These are phyloP conservation scores for Dalbergia cultrata DNA, from an alignment of 306 rosid genomes.

Conservation along the genomic window DNA sequence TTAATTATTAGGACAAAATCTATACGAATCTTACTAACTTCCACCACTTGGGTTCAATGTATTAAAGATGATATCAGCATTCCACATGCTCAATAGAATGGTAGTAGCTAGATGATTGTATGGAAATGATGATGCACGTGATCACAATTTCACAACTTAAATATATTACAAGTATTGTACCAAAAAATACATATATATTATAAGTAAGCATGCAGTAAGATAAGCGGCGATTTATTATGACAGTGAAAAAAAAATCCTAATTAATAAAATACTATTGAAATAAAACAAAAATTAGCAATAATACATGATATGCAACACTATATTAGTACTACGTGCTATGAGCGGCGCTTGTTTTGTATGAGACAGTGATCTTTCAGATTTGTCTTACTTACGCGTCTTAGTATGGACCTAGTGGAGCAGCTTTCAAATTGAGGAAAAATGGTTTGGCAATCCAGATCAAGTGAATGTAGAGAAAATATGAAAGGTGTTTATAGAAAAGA, in stretches of 20 bases:
- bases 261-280: neutral
- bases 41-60: constrained; percentile 52
- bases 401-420: neutral
- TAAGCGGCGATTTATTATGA: neutral
- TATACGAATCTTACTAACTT: constrained; percentile 59
- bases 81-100: constrained; percentile 42
- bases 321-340: neutral
- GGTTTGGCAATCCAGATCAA: neutral
- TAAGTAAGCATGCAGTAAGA: neutral
- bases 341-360: neutral
- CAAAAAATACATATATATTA: no score
- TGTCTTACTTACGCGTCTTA: neutral
- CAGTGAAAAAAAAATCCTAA: neutral
- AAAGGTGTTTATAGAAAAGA: neutral
- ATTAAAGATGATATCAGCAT: constrained; percentile 29
- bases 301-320: neutral
- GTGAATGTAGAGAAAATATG: neutral
- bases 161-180: no score
- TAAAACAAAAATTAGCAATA: neutral
- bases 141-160: neutral
- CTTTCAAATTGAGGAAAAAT: neutral
- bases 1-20: constrained; percentile 54
- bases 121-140: constrained; percentile 26
- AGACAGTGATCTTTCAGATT: neutral
- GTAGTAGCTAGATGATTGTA: neutral